These are phyloP conservation scores for Crithidia expoeki DNA, from an alignment of 208 protist species.

Conservation along the genomic window DNA sequence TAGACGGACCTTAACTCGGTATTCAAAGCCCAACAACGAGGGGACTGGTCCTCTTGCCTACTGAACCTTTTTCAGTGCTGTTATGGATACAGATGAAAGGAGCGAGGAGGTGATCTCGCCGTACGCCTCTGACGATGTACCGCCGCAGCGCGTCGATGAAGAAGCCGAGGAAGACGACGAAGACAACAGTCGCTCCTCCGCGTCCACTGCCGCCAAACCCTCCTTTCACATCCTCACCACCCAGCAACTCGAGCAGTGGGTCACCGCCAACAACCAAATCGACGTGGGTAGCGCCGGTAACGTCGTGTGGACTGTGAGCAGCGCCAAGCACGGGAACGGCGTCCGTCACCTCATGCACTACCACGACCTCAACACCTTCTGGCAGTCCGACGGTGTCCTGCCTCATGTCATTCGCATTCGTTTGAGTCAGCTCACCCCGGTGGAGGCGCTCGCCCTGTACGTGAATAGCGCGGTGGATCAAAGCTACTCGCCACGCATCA, in stretches of 20 bases:
- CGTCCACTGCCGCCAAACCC: conserved; percentile 1
- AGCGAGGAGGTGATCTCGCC: not conserved
- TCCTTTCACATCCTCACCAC: conserved; percentile 25
- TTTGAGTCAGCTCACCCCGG: conserved; percentile 53
- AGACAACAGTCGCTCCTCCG: conserved; percentile 6
- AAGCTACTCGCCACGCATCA: conserved; percentile 86
- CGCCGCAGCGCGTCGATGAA: not conserved
- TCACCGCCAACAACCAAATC: conserved; percentile 23
- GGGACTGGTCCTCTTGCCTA: not conserved
- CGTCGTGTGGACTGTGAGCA: conserved; percentile 84
- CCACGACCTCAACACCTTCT: conserved; percentile 67
- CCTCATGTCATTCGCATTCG: conserved; percentile 81
- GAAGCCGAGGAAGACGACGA: conserved; percentile 11
- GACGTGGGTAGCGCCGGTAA: conserved; percentile 40
- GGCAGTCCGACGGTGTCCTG: conserved; percentile 89
- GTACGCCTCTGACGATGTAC: not conserved
- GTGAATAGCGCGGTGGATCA: conserved; percentile 77
- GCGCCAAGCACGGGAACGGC: conserved; percentile 90
- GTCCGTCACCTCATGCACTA: conserved; percentile 65
- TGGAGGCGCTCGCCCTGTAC: conserved; percentile 65
- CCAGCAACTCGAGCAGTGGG: conserved; percentile 26
- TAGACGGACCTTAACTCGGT: too few relatives aligned
- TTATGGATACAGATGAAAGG: not conserved
- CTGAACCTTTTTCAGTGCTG: too few relatives aligned
- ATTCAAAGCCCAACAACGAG: too few relatives aligned